A percentile compares a stretch with the other conserved stretches of the same genome.
Evolutionary conservation across 495 filamentous ascomycete genomes (phyloP).

Genomic region (Hypoxylon fragiforme): DNA sequence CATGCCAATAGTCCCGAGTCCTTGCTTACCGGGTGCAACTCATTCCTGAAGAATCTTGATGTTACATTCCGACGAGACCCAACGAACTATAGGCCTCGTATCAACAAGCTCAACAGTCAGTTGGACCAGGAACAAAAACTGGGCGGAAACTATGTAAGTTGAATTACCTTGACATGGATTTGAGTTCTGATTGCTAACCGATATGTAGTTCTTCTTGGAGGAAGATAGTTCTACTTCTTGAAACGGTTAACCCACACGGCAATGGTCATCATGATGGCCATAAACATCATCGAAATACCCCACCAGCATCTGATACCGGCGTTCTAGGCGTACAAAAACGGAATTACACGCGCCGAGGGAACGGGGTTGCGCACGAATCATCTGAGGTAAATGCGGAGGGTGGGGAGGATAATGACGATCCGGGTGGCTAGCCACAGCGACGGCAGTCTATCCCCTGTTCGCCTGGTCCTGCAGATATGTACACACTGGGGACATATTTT

Average conservation of each 20-base stretch:
- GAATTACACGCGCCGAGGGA: constrained; percentile 27
- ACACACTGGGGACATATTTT: constrained; percentile 10
- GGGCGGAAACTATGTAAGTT: constrained; percentile 83
- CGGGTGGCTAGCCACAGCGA: constrained; percentile 47
- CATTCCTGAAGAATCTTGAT: constrained; percentile 91
- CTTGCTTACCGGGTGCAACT: constrained; percentile 93
- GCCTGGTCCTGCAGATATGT: constrained; percentile 52
- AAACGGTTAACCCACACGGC: constrained; percentile 55
- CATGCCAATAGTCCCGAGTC: constrained; percentile 88
- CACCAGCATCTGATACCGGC: constrained; percentile 44
- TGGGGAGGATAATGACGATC: constrained; percentile 48
- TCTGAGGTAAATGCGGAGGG: constrained; percentile 40
- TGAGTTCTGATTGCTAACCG: neutral
- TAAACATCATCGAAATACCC: constrained; percentile 35
- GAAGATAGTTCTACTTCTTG: constrained; percentile 68
- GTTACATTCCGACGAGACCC: constrained; percentile 98
- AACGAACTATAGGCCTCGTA: constrained; percentile 91
- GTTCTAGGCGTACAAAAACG: constrained; percentile 51
- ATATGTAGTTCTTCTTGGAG: constrained; percentile 80
- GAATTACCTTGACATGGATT: neutral
- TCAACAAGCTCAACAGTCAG: constrained; percentile 96
- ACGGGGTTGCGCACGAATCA: constrained; percentile 35
- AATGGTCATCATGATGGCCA: constrained; percentile 38
- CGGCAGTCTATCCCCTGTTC: constrained; percentile 57
- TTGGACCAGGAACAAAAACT: constrained; percentile 97